These are phyloP conservation scores for Asclepias syriaca DNA, from an alignment of 257 asterid genomes.

Conservation along the genomic window DNA sequence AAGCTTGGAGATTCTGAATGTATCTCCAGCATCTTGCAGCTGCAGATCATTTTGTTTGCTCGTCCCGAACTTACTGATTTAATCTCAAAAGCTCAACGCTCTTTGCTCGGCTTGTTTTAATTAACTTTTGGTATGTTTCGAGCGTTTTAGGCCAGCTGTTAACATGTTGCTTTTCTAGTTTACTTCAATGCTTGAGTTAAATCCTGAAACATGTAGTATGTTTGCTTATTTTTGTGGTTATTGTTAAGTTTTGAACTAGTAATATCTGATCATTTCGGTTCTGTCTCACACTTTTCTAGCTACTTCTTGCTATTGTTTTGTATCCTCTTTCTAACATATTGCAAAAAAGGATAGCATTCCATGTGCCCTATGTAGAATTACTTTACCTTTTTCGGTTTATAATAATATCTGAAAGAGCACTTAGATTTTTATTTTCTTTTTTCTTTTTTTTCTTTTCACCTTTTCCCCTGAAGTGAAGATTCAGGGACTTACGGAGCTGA, in stretches of 20 bases:
- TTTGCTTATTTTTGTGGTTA: background rate
- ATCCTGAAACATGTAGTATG: background rate
- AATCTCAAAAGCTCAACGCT: slow-evolving; percentile 6
- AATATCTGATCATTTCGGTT: background rate
- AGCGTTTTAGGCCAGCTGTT: background rate
- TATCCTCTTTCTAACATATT: background rate
- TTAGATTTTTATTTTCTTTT: too few species aligned
- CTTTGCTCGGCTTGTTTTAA: background rate
- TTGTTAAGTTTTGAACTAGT: background rate
- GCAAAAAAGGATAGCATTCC: background rate
- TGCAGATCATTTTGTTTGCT: background rate
- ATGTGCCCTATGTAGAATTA: background rate
- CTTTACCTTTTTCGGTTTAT: background rate
- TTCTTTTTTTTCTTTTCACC: background rate
- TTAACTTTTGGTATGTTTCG: slow-evolving; percentile 1
- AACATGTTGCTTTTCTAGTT: background rate
- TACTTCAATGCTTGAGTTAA: background rate
- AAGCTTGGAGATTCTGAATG: background rate
- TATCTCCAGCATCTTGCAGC: background rate
- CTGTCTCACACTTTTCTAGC: background rate
- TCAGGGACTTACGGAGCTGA: background rate
- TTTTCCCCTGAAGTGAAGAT: background rate
- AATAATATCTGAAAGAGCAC: background rate
- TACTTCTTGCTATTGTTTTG: background rate
- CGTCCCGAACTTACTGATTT: background rate